Percentiles rank a stretch among this genome's conserved stretches.
Conservation (phyloP, 2,329 filamentous ascomycete genomes). For the Cytospora leucostoma region DNA sequence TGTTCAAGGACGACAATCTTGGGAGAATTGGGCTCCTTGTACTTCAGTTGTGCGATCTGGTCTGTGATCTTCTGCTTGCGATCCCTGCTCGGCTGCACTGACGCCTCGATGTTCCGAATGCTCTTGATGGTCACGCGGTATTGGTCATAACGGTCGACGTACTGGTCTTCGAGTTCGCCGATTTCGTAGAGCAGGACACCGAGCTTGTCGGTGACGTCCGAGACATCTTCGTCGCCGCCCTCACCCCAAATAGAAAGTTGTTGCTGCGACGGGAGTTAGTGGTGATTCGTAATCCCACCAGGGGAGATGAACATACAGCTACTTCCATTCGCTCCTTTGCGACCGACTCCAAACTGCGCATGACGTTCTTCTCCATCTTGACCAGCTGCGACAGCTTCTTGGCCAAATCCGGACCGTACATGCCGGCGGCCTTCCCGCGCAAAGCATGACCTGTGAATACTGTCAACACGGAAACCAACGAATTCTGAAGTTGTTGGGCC, state of each 20-base stretch:
- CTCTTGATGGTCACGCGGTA: constrained; percentile 99
- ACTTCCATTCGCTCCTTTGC: constrained; percentile 98
- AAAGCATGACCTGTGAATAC: constrained; percentile 61
- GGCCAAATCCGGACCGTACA: constrained; percentile 82
- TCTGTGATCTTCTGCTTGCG: constrained; percentile 99
- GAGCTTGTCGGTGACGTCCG: constrained; percentile 97
- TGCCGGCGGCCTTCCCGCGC: constrained; percentile 72
- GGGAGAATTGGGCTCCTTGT: constrained; percentile 98
- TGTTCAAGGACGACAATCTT: constrained; percentile 98
- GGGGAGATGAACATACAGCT: constrained; percentile 63
- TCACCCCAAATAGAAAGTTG: constrained; percentile 99
- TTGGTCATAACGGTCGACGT: constrained; percentile 98
- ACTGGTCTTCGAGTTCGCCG: constrained; percentile 96
- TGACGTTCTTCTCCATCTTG: constrained; percentile 99
- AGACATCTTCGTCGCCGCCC: constrained; percentile 93
- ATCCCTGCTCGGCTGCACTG: constrained; percentile 95
- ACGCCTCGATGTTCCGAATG: constrained; percentile 98
- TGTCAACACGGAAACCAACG: constrained; percentile 29
- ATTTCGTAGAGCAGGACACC: constrained; percentile 98
- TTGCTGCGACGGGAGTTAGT: constrained; percentile 61
- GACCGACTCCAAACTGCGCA: constrained; percentile 96
- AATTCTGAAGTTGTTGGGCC: neutral
- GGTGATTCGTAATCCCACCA: neutral
- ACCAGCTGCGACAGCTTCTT: constrained; percentile 98
- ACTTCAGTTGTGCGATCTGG: constrained; percentile 97